A percentile compares a stretch with the other conserved stretches of the same genome.
Evolutionary conservation across 1,284 basidiomycete species (phyloP).

Genomic region (Ceratobasidium sp.): DNA sequence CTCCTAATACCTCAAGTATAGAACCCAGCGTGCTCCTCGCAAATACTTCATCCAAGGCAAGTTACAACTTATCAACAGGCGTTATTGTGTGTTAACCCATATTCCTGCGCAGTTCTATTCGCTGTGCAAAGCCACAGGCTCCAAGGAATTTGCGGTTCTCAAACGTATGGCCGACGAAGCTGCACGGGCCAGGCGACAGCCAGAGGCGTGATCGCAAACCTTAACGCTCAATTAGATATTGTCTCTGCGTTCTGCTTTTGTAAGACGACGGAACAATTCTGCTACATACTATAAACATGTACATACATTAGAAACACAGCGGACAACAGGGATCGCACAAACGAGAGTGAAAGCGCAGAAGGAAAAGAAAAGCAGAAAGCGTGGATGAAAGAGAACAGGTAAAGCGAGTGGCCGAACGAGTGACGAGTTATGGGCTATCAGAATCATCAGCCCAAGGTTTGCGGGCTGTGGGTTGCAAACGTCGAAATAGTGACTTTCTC

Average conservation of each 20-base stretch:
- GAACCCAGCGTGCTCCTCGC: constrained; percentile 72
- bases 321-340: constrained; percentile 5
- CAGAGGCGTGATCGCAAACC: not conserved
- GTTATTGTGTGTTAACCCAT: not conserved
- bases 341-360: not conserved
- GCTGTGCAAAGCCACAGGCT: constrained; percentile 85
- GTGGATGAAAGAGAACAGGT: not conserved
- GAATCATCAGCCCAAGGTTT: constrained; percentile 1
- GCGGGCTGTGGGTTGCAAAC: constrained; percentile 10
- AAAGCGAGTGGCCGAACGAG: not conserved
- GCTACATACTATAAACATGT: not conserved
- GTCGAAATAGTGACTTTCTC: not conserved
- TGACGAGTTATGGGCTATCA: not conserved
- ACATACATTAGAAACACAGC: not conserved
- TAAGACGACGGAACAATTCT: not conserved
- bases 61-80: not conserved
- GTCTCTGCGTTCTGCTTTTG: not conserved
- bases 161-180: constrained; percentile 51
- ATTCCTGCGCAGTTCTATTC: constrained; percentile 72
- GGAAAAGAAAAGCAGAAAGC: not conserved
- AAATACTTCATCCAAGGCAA: constrained; percentile 57
- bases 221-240: not conserved
- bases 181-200: not conserved
- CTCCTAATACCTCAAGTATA: not conserved
- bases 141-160: constrained; percentile 78